Base-by-base conservation (phyloP, 306 rosid species). In the Gynostemma pentaphyllum region DNA sequence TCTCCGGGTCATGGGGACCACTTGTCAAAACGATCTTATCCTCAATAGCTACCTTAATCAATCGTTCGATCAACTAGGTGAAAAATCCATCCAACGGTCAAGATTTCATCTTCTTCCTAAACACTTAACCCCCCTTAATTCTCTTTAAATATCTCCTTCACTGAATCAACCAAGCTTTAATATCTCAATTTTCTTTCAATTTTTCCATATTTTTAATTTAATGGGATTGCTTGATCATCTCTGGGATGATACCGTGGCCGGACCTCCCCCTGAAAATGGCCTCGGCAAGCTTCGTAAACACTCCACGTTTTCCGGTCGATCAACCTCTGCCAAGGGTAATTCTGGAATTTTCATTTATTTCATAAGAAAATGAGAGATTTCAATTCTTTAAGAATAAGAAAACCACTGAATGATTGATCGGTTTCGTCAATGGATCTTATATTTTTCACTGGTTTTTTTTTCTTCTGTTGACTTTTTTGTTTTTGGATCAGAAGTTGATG, bases 201-300 rank as follows among this genome's bases (percentile, higher is more conserved):
- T n/a, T n/a, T n/a, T n/a, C n/a, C n/a, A n/a, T n/a, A n/a, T n/a
- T n/a, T n/a, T n/a, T n/a, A n/a, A n/a, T n/a, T n/a, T n/a, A n/a
- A 92, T 92, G 98, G 82, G 94, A 46, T 75, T 92, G 12, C 96
- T 92, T 12, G 98, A 92, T 64, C 98, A 92, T 60, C 85, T 92
- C 47, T 92, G 98, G 98, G 98, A 92, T 48, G 96, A 88, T 66
- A 92, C 98, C 67, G 82, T 92, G 1, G 98, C 96, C 29, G 98
- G 98, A 0, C 98, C 98, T 29, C 75, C 29, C 53, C 98, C 96
- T 72, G 98, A 92, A 2, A 71, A 56, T 62, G 98, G 88, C 22
- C 94, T 88, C n/a, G 90, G 95, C 46, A 92, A 82, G 75, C 96
- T 92, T 26, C 88, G 98, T n/a, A 88, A 84, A 75, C 71, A 79